Evolutionary conservation across 345 rosid species (phyloP).

Genomic region (Brassica rapa): DNA sequence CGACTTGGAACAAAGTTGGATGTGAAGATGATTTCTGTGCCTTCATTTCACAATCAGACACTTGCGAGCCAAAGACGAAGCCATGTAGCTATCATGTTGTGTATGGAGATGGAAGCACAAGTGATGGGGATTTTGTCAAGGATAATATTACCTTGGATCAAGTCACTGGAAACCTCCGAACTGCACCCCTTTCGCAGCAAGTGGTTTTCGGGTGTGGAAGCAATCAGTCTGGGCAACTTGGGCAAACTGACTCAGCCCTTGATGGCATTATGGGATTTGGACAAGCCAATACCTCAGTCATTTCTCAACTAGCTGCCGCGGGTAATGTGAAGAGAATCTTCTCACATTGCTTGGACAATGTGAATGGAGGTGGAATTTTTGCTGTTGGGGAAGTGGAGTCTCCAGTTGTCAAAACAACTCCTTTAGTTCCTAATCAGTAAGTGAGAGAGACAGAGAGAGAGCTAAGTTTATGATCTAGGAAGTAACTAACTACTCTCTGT

Average conservation of each 20-base stretch:
- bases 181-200: slow-evolving; percentile 27
- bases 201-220: slow-evolving; percentile 59
- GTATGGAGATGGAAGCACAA: slow-evolving; percentile 43
- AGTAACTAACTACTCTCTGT: slow-evolving; percentile 4
- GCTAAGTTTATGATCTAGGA: not conserved
- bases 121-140: slow-evolving; percentile 39
- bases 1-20: slow-evolving; percentile 20
- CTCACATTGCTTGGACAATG: slow-evolving; percentile 84
- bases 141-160: slow-evolving; percentile 36
- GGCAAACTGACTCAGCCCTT: slow-evolving; percentile 69
- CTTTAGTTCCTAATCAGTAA: slow-evolving; percentile 81
- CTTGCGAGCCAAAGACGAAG: slow-evolving; percentile 23
- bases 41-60: slow-evolving; percentile 24
- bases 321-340: slow-evolving; percentile 66
- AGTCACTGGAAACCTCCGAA: slow-evolving; percentile 36
- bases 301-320: slow-evolving; percentile 77
- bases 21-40: slow-evolving; percentile 40
- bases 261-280: slow-evolving; percentile 97
- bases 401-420: slow-evolving; percentile 72
- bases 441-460: slow-evolving; percentile 17
- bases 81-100: slow-evolving; percentile 42
- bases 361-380: slow-evolving; percentile 87
- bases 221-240: slow-evolving; percentile 76
- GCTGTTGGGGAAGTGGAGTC: slow-evolving; percentile 76
- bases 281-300: slow-evolving; percentile 77